Base-by-base conservation (phyloP, 495 filamentous ascomycete species). In the Cairneyella variabilis region DNA sequence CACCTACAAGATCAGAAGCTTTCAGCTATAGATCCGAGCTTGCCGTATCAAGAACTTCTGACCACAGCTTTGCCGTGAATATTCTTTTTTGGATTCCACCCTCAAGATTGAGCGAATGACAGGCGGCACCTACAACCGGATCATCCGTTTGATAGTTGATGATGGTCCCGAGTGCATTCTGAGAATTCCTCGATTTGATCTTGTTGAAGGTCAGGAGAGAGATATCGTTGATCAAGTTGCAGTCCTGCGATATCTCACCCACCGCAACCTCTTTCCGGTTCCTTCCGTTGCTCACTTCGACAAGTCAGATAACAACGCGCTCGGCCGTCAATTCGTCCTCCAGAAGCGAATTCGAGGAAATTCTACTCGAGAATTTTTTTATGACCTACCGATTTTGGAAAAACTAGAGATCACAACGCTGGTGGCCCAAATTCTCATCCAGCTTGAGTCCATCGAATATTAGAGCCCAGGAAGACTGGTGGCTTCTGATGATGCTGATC, bases 71-170 rank as follows among this genome's bases (percentile, higher is more conserved):
- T n/a, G n/a, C n/a, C n/a, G n/a, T n/a, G n/a, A n/a, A n/a, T n/a
- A n/a, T n/a, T n/a, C n/a, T n/a, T 3, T 38, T 46, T 27, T 46
- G 39, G 9, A 23, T 28, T 17, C 54, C 54, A 26, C 7, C 22
- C 1, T n/a, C n/a, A 22, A 46, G 22, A 47, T 57, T 30, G 40
- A 46, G 30, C 47, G 48, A 7, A 57, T 57, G 48, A 48, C 12
- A 2, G 54, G 54, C 0, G 54, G 54, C n/a, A 27, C 41, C 34
- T 57, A n/a, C 30, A 45, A 57, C n/a, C 37, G 47, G 32, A 48
- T 57, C 34, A 41, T 47, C 21, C 40, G 54, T 1, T 18, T 52
- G 23, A 17, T 4, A 27, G 9, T 11, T 46, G 12, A 28, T 8
- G 16, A 39, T 17, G 4, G 8, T 5, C 32, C 9, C 9, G 18